Conservation (phyloP, 768 basidiomycete species). For the Terana coerulea region DNA sequence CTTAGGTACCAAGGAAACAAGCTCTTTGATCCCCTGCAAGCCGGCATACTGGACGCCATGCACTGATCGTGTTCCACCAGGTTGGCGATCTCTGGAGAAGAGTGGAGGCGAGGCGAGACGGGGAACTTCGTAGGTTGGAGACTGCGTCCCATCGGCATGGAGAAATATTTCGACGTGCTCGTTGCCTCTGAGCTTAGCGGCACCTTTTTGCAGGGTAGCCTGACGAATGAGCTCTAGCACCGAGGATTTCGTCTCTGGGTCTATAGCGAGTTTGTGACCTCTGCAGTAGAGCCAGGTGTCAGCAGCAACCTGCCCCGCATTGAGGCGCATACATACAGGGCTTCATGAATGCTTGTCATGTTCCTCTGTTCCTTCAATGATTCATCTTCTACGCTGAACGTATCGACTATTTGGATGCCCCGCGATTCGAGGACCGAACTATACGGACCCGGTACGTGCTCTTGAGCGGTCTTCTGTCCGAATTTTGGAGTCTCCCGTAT, state of each 20-base stretch:
- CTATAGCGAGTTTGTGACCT: constrained; percentile 29
- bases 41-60: neutral
- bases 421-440: neutral
- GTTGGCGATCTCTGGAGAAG: constrained; percentile 36
- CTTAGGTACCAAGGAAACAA: constrained; percentile 27
- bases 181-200: neutral
- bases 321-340: constrained; percentile 16
- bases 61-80: constrained; percentile 13
- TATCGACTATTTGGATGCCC: neutral
- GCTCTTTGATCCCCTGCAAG: constrained; percentile 21
- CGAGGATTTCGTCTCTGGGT: constrained; percentile 21
- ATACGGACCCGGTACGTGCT: neutral
- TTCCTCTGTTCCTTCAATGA: neutral
- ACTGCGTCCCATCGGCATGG: constrained; percentile 15
- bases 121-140: constrained; percentile 23
- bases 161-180: constrained; percentile 28
- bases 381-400: neutral
- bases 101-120: constrained; percentile 39
- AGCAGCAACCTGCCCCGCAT: constrained; percentile 35
- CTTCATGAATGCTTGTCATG: neutral
- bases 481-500: constrained; percentile 40
- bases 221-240: constrained; percentile 28
- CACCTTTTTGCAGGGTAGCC: constrained; percentile 13
- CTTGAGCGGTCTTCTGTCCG: neutral
- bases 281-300: constrained; percentile 17